phyloP scores from a whole-genome alignment of 371 early-diverging fungal species.

The Batkoa obscura region DNA sequence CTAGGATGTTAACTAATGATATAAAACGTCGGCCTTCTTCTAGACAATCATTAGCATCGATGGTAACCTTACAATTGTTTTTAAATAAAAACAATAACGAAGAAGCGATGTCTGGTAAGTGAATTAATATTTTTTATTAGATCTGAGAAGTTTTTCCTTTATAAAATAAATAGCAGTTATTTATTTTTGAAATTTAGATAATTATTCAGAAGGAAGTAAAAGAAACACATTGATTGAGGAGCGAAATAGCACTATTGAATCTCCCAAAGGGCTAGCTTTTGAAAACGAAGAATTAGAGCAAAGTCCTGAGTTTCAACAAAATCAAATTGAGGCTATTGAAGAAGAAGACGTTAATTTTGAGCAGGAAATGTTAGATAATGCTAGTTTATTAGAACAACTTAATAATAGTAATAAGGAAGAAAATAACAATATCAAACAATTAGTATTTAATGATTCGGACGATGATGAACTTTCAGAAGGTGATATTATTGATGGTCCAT shows the following conservation, averaged over 20 bases:
- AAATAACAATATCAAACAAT: background rate
- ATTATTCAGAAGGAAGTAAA: background rate
- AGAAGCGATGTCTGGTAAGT: background rate
- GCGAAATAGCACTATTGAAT: too few relatives aligned
- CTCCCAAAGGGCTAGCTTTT: too few relatives aligned
- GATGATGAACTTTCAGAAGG: slow-evolving; percentile 1
- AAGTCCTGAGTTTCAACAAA: background rate
- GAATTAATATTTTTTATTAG: background rate
- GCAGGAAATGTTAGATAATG: background rate
- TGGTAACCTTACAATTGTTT: background rate
- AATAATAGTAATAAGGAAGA: background rate
- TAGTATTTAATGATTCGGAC: background rate
- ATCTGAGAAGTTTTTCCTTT: background rate
- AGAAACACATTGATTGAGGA: background rate
- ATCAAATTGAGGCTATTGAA: background rate
- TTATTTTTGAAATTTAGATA: background rate
- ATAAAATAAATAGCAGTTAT: background rate
- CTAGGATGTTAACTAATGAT: background rate
- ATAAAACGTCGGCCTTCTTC: background rate
- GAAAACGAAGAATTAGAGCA: background rate
- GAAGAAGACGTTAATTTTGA: background rate
- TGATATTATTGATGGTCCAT: background rate
- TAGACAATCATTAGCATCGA: background rate
- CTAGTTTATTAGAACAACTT: background rate
- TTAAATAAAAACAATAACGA: background rate